Evolutionary conservation across 768 basidiomycete genomes (phyloP).

Genomic region (Auriscalpium microsporum): DNA sequence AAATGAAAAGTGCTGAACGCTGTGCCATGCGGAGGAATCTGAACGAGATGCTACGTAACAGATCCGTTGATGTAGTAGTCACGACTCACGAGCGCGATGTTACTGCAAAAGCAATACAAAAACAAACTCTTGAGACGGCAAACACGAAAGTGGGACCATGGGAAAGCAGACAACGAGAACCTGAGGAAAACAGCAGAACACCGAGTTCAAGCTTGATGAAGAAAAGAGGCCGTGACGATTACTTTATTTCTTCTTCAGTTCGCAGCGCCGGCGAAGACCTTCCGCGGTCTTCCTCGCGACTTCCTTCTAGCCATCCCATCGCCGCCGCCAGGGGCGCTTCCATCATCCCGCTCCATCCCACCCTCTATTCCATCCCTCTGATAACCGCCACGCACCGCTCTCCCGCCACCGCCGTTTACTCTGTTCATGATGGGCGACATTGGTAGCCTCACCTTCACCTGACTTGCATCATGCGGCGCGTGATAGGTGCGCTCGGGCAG

Average conservation of each 20-base stretch:
- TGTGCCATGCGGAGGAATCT: too few relatives aligned
- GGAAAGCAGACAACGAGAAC: background rate
- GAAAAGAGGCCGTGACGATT: background rate
- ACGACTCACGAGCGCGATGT: too few relatives aligned
- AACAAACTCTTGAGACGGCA: background rate
- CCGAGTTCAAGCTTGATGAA: background rate
- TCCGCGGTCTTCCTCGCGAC: background rate
- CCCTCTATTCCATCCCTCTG: background rate
- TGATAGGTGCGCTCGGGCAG: background rate
- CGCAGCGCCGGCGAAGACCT: background rate
- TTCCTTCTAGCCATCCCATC: background rate
- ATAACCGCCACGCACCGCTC: too few relatives aligned
- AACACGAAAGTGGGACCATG: background rate
- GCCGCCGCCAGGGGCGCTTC: background rate
- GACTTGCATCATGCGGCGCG: too few relatives aligned
- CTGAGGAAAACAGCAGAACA: background rate
- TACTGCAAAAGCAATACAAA: background rate
- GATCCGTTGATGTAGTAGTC: too few relatives aligned
- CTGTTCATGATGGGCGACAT: background rate
- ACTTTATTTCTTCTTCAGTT: background rate
- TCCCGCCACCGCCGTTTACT: background rate
- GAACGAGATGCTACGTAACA: too few relatives aligned
- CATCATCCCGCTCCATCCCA: background rate
- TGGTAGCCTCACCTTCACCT: background rate
- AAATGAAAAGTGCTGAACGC: too few relatives aligned